Percentiles rank a stretch among this genome's conserved stretches.
Evolutionary conservation across 2,329 filamentous ascomycete species (phyloP).

Genomic region (Epichloe typhina): DNA sequence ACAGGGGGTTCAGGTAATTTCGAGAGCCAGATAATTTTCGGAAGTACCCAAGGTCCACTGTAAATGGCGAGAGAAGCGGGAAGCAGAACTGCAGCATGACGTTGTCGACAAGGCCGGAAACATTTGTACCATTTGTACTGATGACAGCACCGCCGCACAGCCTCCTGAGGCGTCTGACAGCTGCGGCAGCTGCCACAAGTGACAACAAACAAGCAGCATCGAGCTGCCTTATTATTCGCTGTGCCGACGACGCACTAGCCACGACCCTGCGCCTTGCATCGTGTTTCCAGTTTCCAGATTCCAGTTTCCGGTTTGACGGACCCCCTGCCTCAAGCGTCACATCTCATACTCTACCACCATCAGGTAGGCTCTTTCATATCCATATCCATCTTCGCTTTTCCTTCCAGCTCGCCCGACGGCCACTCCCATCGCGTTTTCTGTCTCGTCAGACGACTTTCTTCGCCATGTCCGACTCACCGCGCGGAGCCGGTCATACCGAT

Average conservation of each 20-base stretch:
- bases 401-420: not conserved
- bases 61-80: too few relatives aligned
- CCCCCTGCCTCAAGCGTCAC: not conserved
- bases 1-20: too few relatives aligned
- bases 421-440: not conserved
- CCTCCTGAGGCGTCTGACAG: too few relatives aligned
- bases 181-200: too few relatives aligned
- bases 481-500: constrained; percentile 32
- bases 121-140: too few relatives aligned
- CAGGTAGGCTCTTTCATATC: not conserved
- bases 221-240: not conserved
- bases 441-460: constrained; percentile 8
- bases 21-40: too few relatives aligned
- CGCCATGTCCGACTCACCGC: constrained; percentile 35
- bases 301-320: not conserved
- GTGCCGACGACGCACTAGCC: not conserved
- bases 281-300: not conserved
- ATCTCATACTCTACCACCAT: constrained; percentile 1
- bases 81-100: too few relatives aligned
- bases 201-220: too few relatives aligned
- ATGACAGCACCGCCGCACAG: too few relatives aligned
- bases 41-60: too few relatives aligned
- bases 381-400: too few relatives aligned
- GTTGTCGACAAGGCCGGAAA: too few relatives aligned
- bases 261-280: not conserved